A percentile compares a stretch with the other conserved stretches of the same genome.
Evolutionary conservation across 1,284 basidiomycete species (phyloP).

Genomic region (Chiua sp.): DNA sequence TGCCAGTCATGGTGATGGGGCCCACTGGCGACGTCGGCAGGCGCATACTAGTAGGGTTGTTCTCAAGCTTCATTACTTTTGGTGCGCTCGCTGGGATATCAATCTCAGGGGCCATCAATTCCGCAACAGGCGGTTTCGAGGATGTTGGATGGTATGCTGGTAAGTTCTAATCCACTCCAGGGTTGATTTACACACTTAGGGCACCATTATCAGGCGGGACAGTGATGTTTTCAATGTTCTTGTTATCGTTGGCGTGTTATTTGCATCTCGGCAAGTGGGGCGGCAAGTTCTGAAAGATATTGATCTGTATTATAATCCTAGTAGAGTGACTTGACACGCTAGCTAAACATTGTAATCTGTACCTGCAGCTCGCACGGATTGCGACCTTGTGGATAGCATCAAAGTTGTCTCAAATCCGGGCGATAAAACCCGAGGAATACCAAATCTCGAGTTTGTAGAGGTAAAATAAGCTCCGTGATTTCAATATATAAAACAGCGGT

Average conservation of each 20-base stretch:
- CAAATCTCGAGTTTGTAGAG: too few species aligned
- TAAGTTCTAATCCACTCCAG: slow-evolving; percentile 39
- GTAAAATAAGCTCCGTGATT: too few species aligned
- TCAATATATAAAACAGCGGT: too few species aligned
- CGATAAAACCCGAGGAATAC: too few species aligned
- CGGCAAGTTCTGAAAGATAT: slow-evolving; percentile 31
- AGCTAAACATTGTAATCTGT: too few species aligned
- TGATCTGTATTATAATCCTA: background rate
- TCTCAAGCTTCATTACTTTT: slow-evolving; percentile 54
- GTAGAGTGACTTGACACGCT: too few species aligned
- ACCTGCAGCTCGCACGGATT: too few species aligned
- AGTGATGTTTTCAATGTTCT: slow-evolving; percentile 30
- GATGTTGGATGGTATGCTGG: slow-evolving; percentile 54
- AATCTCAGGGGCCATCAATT: slow-evolving; percentile 53
- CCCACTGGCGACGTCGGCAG: slow-evolving; percentile 60
- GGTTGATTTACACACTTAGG: slow-evolving; percentile 3
- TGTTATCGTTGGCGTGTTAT: slow-evolving; percentile 31
- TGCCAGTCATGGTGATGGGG: slow-evolving; percentile 66
- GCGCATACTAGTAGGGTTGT: slow-evolving; percentile 62
- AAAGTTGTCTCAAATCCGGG: too few species aligned
- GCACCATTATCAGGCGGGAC: slow-evolving; percentile 28
- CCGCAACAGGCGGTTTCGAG: slow-evolving; percentile 37
- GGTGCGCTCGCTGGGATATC: slow-evolving; percentile 55
- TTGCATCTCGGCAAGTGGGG: slow-evolving; percentile 32
- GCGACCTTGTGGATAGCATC: too few species aligned